Percentiles rank a stretch among this genome's conserved stretches.
Evolutionary conservation across 2,329 filamentous ascomycete genomes (phyloP).

Genomic region (Ophiocordyceps sinensis): DNA sequence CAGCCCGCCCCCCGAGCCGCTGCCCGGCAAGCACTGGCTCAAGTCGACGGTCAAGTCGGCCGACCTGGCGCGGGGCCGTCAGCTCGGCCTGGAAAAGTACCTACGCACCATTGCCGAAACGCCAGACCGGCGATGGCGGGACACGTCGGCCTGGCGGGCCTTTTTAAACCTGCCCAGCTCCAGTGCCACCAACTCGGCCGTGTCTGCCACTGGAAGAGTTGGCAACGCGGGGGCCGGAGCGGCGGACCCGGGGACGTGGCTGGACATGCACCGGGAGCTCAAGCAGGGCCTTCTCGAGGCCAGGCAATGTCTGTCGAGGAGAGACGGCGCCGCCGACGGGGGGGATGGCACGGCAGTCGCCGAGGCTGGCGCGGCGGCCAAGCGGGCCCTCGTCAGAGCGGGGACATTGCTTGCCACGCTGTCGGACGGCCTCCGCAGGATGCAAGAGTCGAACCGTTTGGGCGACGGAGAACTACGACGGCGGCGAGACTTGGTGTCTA

Average conservation of each 20-base stretch:
- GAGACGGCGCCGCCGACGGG: conserved; percentile 38
- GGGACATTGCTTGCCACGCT: conserved; percentile 48
- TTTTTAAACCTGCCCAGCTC: conserved; percentile 55
- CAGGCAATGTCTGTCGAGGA: conserved; percentile 51
- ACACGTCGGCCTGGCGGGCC: conserved; percentile 54
- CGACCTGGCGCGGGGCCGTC: conserved; percentile 57
- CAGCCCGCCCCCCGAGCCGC: conserved; percentile 46
- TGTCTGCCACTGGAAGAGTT: conserved; percentile 29
- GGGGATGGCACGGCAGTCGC: conserved; percentile 28
- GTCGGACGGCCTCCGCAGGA: conserved; percentile 46
- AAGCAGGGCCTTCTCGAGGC: conserved; percentile 50
- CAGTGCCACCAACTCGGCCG: conserved; percentile 32
- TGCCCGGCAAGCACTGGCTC: conserved; percentile 67
- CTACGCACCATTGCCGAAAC: conserved; percentile 56
- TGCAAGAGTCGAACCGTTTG: conserved; percentile 39
- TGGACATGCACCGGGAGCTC: conserved; percentile 62
- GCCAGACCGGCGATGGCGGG: conserved; percentile 63
- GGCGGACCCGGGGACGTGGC: conserved; percentile 54
- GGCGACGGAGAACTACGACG: conserved; percentile 64
- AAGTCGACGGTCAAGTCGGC: conserved; percentile 55
- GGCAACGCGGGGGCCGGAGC: conserved; percentile 25
- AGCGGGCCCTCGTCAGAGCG: conserved; percentile 56
- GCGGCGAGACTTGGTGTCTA: conserved; percentile 53
- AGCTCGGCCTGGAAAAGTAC: conserved; percentile 54
- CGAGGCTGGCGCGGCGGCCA: conserved; percentile 60